These are phyloP conservation scores for Alternaria hordeiaustralica DNA, from an alignment of 2,329 filamentous ascomycete genomes.

Conservation along the genomic window DNA sequence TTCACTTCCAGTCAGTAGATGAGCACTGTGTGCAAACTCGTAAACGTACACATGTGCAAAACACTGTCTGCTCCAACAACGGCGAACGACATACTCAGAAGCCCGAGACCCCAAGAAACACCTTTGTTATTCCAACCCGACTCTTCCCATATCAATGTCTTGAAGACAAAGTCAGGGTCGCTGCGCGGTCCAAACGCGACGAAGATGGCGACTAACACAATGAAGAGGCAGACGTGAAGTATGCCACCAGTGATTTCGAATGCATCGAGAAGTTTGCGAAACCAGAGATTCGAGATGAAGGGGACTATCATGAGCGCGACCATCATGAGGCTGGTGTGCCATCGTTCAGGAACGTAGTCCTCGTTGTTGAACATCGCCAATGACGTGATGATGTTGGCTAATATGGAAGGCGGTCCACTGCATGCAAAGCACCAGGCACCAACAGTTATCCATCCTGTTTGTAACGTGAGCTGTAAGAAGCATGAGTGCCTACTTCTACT, in stretches of 20 bases:
- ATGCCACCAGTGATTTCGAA: constrained; percentile 56
- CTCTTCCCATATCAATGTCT: constrained; percentile 51
- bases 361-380: constrained; percentile 48
- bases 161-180: constrained; percentile 52
- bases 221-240: constrained; percentile 57
- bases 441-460: constrained; percentile 51
- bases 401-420: constrained; percentile 33
- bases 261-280: constrained; percentile 52
- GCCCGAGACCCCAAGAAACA: constrained; percentile 51
- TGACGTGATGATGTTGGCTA: constrained; percentile 33
- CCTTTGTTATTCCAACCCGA: constrained; percentile 52
- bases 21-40: neutral
- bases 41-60: constrained; percentile 48
- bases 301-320: constrained; percentile 51
- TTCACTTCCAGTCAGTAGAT: neutral
- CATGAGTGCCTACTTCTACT: too few species aligned
- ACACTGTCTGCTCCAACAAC: constrained; percentile 56
- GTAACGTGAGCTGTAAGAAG: constrained; percentile 24
- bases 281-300: constrained; percentile 53
- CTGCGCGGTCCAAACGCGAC: constrained; percentile 51
- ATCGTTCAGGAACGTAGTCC: constrained; percentile 48
- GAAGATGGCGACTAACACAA: constrained; percentile 56
- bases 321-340: constrained; percentile 59
- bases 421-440: constrained; percentile 47
- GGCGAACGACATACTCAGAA: constrained; percentile 42